phyloP scores from a whole-genome alignment of 495 filamentous ascomycete species.

The Penicillium diatomitis region DNA sequence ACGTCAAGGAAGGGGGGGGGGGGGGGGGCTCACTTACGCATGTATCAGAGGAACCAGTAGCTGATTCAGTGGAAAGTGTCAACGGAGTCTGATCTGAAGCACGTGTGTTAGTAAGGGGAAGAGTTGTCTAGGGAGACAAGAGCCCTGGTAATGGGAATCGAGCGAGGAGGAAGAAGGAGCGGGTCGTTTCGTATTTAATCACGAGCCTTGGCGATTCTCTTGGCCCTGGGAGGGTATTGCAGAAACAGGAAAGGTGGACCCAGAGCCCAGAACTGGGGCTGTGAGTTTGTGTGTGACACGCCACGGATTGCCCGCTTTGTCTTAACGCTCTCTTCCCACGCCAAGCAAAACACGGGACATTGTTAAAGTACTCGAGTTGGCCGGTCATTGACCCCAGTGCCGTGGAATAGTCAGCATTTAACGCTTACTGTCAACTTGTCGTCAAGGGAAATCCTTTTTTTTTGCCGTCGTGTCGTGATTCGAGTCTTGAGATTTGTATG shows the following conservation, averaged over 20 bases:
- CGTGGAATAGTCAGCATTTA: too few species aligned
- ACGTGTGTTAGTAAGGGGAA: neutral
- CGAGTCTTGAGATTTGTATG: too few species aligned
- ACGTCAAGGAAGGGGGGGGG: neutral
- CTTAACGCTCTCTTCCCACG: neutral
- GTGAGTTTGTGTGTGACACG: neutral
- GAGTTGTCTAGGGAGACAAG: neutral
- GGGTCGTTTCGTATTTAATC: conserved; percentile 8
- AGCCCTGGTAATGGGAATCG: neutral
- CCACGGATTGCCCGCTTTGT: neutral
- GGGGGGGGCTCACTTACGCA: conserved; percentile 22
- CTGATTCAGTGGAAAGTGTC: conserved; percentile 11
- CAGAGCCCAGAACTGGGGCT: neutral
- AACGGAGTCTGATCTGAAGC: conserved; percentile 2
- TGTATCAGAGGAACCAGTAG: conserved; percentile 30
- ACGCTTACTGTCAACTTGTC: too few species aligned
- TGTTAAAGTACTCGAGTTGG: too few species aligned
- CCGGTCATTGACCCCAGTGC: too few species aligned
- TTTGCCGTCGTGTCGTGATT: too few species aligned
- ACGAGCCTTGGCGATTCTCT: conserved; percentile 7
- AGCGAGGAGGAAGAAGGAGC: conserved; percentile 1
- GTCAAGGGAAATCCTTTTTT: too few species aligned
- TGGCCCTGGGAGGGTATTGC: neutral
- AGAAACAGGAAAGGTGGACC: neutral
- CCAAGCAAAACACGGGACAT: neutral